phyloP scores from a whole-genome alignment of 441 rosid species.

The Populus hybrid region DNA sequence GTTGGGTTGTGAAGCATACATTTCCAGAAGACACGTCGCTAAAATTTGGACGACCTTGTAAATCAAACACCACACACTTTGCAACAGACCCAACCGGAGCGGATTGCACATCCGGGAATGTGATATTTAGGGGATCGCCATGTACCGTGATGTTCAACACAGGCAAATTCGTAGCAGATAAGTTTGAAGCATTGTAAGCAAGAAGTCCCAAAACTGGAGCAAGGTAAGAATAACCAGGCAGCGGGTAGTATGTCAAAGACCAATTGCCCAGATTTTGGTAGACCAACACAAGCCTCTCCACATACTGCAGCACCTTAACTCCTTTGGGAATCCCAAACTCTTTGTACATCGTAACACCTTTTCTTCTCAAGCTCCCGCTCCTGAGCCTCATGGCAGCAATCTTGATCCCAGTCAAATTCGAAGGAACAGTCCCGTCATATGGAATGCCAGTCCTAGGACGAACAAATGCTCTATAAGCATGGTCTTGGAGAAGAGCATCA shows the following conservation, averaged over 20 bases:
- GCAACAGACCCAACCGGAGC: slow-evolving; percentile 56
- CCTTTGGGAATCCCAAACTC: slow-evolving; percentile 71
- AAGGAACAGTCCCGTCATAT: slow-evolving; percentile 32
- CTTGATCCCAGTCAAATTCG: too few species aligned
- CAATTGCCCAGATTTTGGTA: slow-evolving; percentile 47
- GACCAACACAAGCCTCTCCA: slow-evolving; percentile 76
- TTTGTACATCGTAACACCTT: slow-evolving; percentile 42
- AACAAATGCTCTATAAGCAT: slow-evolving; percentile 60
- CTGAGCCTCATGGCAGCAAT: slow-evolving; percentile 68
- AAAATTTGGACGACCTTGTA: slow-evolving; percentile 50
- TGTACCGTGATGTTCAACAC: slow-evolving; percentile 41
- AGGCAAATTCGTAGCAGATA: slow-evolving; percentile 50
- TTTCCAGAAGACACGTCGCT: slow-evolving; percentile 49
- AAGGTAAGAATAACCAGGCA: slow-evolving; percentile 46
- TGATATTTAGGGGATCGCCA: slow-evolving; percentile 50
- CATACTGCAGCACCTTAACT: slow-evolving; percentile 53
- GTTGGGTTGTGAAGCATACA: slow-evolving; percentile 50
- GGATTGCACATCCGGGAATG: slow-evolving; percentile 49
- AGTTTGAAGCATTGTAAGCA: slow-evolving; percentile 69
- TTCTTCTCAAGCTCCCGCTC: slow-evolving; percentile 72
- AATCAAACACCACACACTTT: slow-evolving; percentile 72
- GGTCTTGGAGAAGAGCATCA: slow-evolving; percentile 79
- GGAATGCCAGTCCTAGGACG: slow-evolving; percentile 70
- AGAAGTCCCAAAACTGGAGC: slow-evolving; percentile 89
- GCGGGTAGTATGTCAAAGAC: too few species aligned